Evolutionary conservation across 176 grass and related monocot genomes (phyloP), one percentile per base, ranked within the genome.

Genomic region (Rhynchospora tenuis): DNA sequence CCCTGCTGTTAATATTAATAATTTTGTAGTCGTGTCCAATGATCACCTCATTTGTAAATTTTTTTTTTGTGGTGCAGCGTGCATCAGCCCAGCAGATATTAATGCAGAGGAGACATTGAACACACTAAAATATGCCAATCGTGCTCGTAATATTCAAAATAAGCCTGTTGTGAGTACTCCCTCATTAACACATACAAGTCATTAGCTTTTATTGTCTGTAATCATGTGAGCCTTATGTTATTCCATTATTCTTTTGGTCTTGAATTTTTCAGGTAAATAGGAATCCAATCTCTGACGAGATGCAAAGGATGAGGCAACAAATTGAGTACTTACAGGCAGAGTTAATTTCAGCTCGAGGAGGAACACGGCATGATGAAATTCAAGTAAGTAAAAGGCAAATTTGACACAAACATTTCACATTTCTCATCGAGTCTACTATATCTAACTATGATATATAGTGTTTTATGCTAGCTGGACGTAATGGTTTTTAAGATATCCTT

Each of bases 91-190:
- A 83, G 97, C 97, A 83, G 97, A 99, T 87, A 96, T 96, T 66
- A 99, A 99, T 86, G 91, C 97, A 82, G 97, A 99, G 84, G 97
- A 99, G 90, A 99, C 97, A 63, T 82, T 99, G 28, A 99, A 99
- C 88, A 99, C 97, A 23, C 78, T 99, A 82, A 99, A 99, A 87
- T 99, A 99, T 88, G 97, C 97, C 81, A 99, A 99, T 90, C 81
- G 97, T 58, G 97, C 97, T 90, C 96, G 96, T 15, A 99, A 99
- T 85, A 99, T 99, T 80, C 92, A 88, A 60, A 99, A 99, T 67
- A 99, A 99, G 52, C 96, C 96, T 73, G 89, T 95, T 88, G 96
- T 99, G 73, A 93, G 96, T 89, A 17, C 51, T 86, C 58, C 42
- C 62, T 85, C 51, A 7, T 17, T 57, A 58, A 20, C 28, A n/a